Evolutionary conservation across 2,329 filamentous ascomycete species (phyloP), one percentile per base, ranked within the genome.

Genomic region (Fusarium scirpi): DNA sequence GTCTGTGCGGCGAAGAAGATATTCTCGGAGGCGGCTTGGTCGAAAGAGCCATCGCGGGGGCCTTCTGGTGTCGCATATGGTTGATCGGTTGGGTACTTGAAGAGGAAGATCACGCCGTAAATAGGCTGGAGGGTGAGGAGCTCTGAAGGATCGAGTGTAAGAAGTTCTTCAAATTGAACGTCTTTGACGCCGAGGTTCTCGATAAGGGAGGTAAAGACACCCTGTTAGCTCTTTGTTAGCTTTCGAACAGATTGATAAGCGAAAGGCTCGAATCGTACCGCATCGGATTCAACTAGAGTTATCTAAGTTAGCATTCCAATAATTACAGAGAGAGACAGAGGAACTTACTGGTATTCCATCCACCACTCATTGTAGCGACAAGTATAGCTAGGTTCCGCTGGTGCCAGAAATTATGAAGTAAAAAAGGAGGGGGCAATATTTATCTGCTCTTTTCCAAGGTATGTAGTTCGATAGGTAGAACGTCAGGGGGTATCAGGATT

Each of bases 61-160:
- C 87, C 87, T 60, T 89, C 85, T 44, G 86, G 82, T 66, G 80
- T 81, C 40, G 83, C 89, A 83, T 85, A 91, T 74, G 85, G 87
- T 65, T 81, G 87, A 78, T 92, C 90, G 66, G 90, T 94, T 53
- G 89, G 93, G 82, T 93, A 99, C 84, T 98, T 98, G 90, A 99
- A 99, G 80, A 99, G 93, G 82, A 99, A 99, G 78, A 99, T 98
- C 73, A 99, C 94, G 76, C 96, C 96, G 83, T 97, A 97, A 56
- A 97, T 86, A 20, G 93, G 92, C 74, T 91, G 90, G 34, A 94
- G 87, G 70, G 90, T 84, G 45, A 88, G 86, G 15, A 97, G 87
- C 61, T 88, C 87, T 55, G 93, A 89, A 9, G 93, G 85, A 74
- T 98, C 95, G 71, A 99, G 90, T 2, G 93, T 92, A 62, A 98